phyloP scores from a whole-genome alignment of 352 stramenopile genomes.

The Phytophthora sp. region DNA sequence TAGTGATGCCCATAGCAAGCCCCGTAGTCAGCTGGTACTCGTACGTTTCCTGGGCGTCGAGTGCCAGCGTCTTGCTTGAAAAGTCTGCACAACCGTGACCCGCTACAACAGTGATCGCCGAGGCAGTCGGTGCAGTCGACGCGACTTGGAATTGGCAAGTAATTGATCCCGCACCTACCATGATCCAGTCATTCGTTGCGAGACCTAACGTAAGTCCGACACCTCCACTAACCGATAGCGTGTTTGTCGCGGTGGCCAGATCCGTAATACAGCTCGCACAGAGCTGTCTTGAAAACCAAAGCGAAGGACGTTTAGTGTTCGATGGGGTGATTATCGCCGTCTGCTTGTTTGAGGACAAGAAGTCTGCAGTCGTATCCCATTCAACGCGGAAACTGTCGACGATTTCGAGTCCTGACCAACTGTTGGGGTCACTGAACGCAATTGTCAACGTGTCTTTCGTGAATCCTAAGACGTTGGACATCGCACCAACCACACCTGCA shows the following conservation, averaged over 20 bases:
- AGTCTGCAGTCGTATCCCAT: conserved; percentile 82
- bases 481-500: conserved; percentile 18
- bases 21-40: conserved; percentile 77
- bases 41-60: conserved; percentile 65
- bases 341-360: conserved; percentile 50
- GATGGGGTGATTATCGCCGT: conserved; percentile 43
- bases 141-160: conserved; percentile 65
- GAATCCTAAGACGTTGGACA: conserved; percentile 66
- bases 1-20: conserved; percentile 86
- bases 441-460: conserved; percentile 65
- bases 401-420: conserved; percentile 74
- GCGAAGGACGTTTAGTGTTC: conserved; percentile 36
- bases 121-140: conserved; percentile 15
- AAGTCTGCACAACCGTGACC: conserved; percentile 62
- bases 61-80: conserved; percentile 36
- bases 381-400: conserved; percentile 92
- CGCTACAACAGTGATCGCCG: conserved; percentile 42
- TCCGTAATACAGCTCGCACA: conserved; percentile 59
- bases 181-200: conserved; percentile 47
- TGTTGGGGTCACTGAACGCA: conserved; percentile 67
- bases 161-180: conserved; percentile 47
- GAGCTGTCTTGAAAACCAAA: conserved; percentile 40
- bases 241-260: conserved; percentile 23
- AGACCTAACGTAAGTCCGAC: conserved; percentile 19
- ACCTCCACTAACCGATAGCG: conserved; percentile 15